These are phyloP conservation scores for Ambispora gerdemannii DNA, from an alignment of 192 early-diverging fungal genomes.

Conservation along the genomic window DNA sequence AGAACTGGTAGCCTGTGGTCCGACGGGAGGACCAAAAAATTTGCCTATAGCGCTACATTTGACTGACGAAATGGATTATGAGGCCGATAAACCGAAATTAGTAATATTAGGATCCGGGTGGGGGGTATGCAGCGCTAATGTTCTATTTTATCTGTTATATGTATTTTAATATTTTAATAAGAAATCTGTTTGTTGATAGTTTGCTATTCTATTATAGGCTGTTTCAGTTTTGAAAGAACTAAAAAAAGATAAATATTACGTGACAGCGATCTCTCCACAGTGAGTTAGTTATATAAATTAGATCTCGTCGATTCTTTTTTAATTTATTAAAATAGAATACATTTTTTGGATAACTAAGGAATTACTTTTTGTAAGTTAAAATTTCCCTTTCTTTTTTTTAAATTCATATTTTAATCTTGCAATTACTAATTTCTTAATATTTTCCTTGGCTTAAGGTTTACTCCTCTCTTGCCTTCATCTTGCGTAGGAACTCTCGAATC, in stretches of 20 bases:
- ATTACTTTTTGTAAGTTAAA: slow-evolving; percentile 21
- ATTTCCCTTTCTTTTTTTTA: background rate
- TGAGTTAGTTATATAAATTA: slow-evolving; percentile 21
- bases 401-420: background rate
- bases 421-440: background rate
- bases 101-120: slow-evolving; percentile 57
- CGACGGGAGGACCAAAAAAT: slow-evolving; percentile 48
- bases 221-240: slow-evolving; percentile 47
- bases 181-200: background rate
- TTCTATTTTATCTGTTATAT: background rate
- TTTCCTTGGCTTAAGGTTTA: slow-evolving; percentile 36
- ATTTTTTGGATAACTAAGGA: background rate
- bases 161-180: background rate
- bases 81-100: slow-evolving; percentile 42
- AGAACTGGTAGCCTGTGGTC: background rate
- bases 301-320: background rate
- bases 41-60: slow-evolving; percentile 43
- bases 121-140: slow-evolving; percentile 49
- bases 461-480: slow-evolving; percentile 40
- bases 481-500: slow-evolving; percentile 57
- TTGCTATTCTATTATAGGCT: slow-evolving; percentile 30
- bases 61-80: slow-evolving; percentile 39
- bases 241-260: slow-evolving; percentile 53
- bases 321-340: background rate
- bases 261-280: slow-evolving; percentile 49